Base-by-base conservation (phyloP, 306 rosid genomes). In the Fragaria vesca region DNA sequence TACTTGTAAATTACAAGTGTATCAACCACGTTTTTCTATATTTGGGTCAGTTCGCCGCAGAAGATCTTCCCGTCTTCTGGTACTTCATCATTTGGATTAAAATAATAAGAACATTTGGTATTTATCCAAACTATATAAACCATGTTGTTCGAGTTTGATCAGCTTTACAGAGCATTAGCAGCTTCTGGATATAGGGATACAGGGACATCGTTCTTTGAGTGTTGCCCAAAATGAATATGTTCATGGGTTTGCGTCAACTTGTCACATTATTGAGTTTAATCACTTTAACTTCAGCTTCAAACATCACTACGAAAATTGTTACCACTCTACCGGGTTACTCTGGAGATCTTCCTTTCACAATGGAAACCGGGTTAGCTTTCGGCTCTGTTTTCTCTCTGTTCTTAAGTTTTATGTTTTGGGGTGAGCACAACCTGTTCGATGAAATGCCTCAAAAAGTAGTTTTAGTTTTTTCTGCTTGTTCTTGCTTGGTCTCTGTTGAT, bases 281-380 rank as follows among this genome's bases (percentile, higher is more conserved):
- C 48, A 36, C 47, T 66, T 36, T 40, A 60, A 16, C 69, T 63
- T 30, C 43, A 66, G 47, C 47, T 34, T 36, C 47, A 66, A 66
- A 38, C 28, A 36, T 66, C 24, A 66, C 46, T 66, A 16, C 70
- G 3, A 66, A 7, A 8, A 36, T 17, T 6, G 6, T 66, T 66
- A 66, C 26, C 6, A 16, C 80, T 16, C 55, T 76, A 24, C 80
- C 80, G 1, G 80, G 80, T 40, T 76, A 76, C 34, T 5, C 66
- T 2, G 66, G 80, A 12, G 54, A 67, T 24, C 80, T 76, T 21
- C 80, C 74, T 1, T 76, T 76, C 66, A 76, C 66, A 9, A 40
- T 76, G 4, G 80, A 67, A 76, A 51, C 80, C 2, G 74, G 80
- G 80, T 76, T 6, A 66, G 74, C 32, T 67, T 3, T 66, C 12